These are phyloP conservation scores for Umbellularia californica DNA, from an alignment of 164 flowering plant species.

Conservation along the genomic window DNA sequence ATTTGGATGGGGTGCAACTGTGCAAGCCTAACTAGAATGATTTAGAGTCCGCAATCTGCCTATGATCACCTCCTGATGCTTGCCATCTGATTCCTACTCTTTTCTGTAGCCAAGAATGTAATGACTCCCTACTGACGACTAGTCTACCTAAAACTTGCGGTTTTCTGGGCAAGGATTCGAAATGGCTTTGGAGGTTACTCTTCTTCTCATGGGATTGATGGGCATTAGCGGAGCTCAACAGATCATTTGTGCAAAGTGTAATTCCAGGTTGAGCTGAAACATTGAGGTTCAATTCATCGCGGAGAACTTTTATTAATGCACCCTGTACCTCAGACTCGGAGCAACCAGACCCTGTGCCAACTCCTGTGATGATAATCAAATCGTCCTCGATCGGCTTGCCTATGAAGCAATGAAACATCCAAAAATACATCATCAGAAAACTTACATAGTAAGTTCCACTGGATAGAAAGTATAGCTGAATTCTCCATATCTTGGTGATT, in stretches of 20 bases:
- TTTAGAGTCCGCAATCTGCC: too few species aligned
- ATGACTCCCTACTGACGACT: conserved; percentile 51
- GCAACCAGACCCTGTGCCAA: conserved; percentile 12
- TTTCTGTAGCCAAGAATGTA: conserved; percentile 59
- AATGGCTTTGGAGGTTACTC: conserved; percentile 5
- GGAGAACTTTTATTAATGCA: conserved; percentile 51
- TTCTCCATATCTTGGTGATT: background rate
- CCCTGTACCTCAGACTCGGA: conserved; percentile 34
- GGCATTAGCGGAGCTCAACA: conserved; percentile 3
- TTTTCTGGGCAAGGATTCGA: conserved; percentile 42
- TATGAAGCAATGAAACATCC: conserved; percentile 1
- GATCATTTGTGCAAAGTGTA: conserved; percentile 4
- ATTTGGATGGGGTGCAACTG: too few species aligned
- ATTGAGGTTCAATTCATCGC: conserved; percentile 58
- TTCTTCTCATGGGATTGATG: conserved; percentile 11
- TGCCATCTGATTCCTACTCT: conserved; percentile 19
- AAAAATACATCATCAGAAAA: background rate
- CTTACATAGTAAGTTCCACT: background rate
- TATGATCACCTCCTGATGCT: background rate
- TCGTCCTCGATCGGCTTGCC: conserved; percentile 42
- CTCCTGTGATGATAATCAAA: conserved; percentile 56
- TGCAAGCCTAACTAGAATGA: too few species aligned
- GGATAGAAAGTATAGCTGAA: background rate
- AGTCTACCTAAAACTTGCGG: conserved; percentile 57
- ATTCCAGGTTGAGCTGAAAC: conserved; percentile 34